Percentiles rank a stretch among this genome's conserved stretches.
phyloP scores from a whole-genome alignment of 495 filamentous ascomycete species.

The Penicillium fimorum region DNA sequence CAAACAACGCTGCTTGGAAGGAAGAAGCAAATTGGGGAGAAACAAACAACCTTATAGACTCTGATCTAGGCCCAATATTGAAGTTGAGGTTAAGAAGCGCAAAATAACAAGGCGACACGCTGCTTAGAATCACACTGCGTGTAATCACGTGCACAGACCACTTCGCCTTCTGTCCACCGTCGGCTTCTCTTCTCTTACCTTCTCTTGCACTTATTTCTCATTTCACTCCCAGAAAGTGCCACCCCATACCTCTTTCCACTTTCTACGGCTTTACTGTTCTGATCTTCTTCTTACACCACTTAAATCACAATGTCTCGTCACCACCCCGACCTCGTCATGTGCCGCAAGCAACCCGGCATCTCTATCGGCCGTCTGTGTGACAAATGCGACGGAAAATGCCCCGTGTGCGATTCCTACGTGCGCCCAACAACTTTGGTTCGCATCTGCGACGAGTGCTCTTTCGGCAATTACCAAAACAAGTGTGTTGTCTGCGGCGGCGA shows the following conservation, averaged over 20 bases:
- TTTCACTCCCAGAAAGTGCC: neutral
- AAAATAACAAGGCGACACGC: neutral
- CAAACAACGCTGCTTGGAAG: neutral
- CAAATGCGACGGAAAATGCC: constrained; percentile 99
- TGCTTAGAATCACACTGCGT: constrained; percentile 11
- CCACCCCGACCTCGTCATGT: constrained; percentile 91
- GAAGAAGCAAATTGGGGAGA: neutral
- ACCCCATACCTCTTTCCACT: neutral
- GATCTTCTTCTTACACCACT: constrained; percentile 3
- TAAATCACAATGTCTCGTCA: constrained; percentile 35
- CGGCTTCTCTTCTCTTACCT: neutral
- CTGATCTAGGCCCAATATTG: neutral
- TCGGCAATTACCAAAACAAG: constrained; percentile 99
- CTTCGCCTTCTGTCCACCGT: neutral
- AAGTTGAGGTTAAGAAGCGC: neutral
- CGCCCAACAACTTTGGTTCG: constrained; percentile 94
- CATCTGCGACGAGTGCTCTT: constrained; percentile 99
- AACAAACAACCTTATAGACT: neutral
- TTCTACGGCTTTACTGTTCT: constrained; percentile 9
- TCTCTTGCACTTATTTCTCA: neutral
- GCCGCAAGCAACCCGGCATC: constrained; percentile 97
- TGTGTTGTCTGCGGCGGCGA: constrained; percentile 98
- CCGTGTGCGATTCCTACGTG: constrained; percentile 98
- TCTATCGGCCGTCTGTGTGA: constrained; percentile 98
- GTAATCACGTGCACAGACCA: constrained; percentile 24